phyloP scores from a whole-genome alignment of 208 protist species.

The Trypanosoma scelopori region DNA sequence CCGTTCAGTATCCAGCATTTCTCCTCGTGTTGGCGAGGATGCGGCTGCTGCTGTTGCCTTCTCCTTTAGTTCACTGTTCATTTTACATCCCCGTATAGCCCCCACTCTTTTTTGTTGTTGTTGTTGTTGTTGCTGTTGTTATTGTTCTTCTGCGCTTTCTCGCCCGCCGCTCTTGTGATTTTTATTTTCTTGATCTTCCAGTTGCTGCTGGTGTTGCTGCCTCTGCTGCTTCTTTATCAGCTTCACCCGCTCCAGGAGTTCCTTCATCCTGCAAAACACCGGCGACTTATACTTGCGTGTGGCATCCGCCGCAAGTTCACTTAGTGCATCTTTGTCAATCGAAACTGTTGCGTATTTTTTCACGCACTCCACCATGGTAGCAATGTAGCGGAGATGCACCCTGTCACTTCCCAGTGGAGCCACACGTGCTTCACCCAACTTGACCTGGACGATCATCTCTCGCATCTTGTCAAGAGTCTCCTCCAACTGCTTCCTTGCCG shows the following conservation, averaged over 20 bases:
- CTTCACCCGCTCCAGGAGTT: slow-evolving; percentile 81
- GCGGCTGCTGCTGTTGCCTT: too few relatives aligned
- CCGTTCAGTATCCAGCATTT: too few relatives aligned
- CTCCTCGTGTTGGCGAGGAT: too few relatives aligned
- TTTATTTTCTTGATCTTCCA: too few relatives aligned
- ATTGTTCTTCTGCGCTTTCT: too few relatives aligned
- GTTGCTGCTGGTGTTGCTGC: slow-evolving; percentile 2
- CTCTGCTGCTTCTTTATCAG: slow-evolving; percentile 53
- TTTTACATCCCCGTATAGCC: too few relatives aligned
- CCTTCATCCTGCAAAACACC: slow-evolving; percentile 84
- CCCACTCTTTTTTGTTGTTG: too few relatives aligned
- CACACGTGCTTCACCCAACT: slow-evolving; percentile 24
- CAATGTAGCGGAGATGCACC: slow-evolving; percentile 24
- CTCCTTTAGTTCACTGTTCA: too few relatives aligned
- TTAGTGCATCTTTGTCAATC: slow-evolving; percentile 46
- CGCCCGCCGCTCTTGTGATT: too few relatives aligned
- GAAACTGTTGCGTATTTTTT: slow-evolving; percentile 63
- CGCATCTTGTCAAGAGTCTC: slow-evolving; percentile 30
- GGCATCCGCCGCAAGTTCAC: slow-evolving; percentile 80
- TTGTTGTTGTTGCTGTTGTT: neutral
- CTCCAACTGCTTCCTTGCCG: slow-evolving; percentile 16
- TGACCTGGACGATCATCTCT: slow-evolving; percentile 29
- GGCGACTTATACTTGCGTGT: slow-evolving; percentile 87
- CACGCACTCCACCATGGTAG: slow-evolving; percentile 71
- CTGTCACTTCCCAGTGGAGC: neutral